Evolutionary conservation across 2,329 filamentous ascomycete genomes (phyloP), one percentile per base, ranked within the genome.

Genomic region (Clonostachys chloroleuca): DNA sequence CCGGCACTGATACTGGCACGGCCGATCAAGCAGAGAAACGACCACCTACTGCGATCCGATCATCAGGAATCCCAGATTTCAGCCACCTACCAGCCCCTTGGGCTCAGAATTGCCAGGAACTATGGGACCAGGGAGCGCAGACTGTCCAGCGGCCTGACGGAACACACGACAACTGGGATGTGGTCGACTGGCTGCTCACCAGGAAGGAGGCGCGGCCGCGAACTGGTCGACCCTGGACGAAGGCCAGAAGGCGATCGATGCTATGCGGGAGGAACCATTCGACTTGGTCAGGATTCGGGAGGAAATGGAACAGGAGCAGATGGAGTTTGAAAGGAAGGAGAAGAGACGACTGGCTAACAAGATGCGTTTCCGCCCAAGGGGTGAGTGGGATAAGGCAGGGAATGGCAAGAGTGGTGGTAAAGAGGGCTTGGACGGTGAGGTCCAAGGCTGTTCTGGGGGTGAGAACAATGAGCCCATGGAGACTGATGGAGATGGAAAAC

Each of bases 371-470:
- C 46, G 51, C 12, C 52, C 52, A n/a, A 47, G 55, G 40, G 49
- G 54, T 10, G 46, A 56, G 18, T n/a, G 36, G 17, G 36, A 18
- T 3, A 39, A 39, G 36, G 36, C 66, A 65, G 1, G 65, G 67
- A 34, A 69, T 64, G 24, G 8, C 24, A 30, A 30, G 24, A 10
- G 8, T 30, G 9, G 4, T 30, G 24, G 4, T 10, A 30, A 30
- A 30, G 24, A 30, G 24, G 24, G 24, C 24, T 10, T 30, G 24
- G 10, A 30, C 8, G 3, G 24, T 30, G 9, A 10, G 24, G 24
- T 10, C 24, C 24, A 30, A 30, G 24, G 24, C 8, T 4, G 24
- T 30, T 30, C 9, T 4, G 24, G 24, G 24, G 24, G 24, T 5
- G 24, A 30, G 24, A 30, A 9, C 24, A 30, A 30, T 10, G 24